phyloP scores from a whole-genome alignment of 129 eudicot genomes.

The Oenanthe sinensis region DNA sequence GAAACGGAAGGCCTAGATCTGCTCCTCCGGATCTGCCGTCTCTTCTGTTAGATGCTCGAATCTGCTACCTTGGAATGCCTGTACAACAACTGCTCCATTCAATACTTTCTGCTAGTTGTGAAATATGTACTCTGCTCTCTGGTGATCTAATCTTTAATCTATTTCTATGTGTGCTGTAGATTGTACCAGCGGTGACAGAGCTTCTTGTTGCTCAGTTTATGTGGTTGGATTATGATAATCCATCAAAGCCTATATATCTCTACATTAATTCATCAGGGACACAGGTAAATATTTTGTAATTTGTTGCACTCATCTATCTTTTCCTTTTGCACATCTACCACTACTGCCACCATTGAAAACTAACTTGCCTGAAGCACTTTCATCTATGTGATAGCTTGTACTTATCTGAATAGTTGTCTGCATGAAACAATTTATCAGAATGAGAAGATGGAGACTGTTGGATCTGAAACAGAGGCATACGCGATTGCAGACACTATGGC shows the following conservation, averaged over 20 bases:
- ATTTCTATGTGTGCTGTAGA: conserved; percentile 32
- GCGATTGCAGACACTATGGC: conserved; percentile 75
- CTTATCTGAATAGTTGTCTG: not conserved
- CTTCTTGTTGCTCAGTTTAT: conserved; percentile 79
- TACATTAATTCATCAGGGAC: conserved; percentile 89
- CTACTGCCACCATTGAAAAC: not conserved
- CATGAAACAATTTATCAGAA: conserved; percentile 31
- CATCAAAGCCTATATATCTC: conserved; percentile 69
- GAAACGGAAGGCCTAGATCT: conserved; percentile 53
- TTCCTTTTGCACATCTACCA: not conserved
- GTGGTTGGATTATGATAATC: conserved; percentile 76
- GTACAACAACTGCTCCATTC: conserved; percentile 27
- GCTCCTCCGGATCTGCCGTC: conserved; percentile 92
- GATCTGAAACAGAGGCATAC: conserved; percentile 70
- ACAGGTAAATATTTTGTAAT: conserved; percentile 35
- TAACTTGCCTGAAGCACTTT: not conserved
- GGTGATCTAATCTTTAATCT: not conserved
- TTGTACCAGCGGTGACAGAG: conserved; percentile 81
- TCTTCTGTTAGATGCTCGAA: conserved; percentile 57
- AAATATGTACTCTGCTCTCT: not conserved
- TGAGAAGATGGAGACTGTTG: conserved; percentile 57
- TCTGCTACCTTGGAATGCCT: conserved; percentile 80
- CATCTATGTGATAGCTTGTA: not conserved
- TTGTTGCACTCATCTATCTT: not conserved
- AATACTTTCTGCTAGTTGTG: not conserved